These are phyloP conservation scores for Tephrocybe sp. DNA, from an alignment of 768 basidiomycete genomes.

Conservation along the genomic window DNA sequence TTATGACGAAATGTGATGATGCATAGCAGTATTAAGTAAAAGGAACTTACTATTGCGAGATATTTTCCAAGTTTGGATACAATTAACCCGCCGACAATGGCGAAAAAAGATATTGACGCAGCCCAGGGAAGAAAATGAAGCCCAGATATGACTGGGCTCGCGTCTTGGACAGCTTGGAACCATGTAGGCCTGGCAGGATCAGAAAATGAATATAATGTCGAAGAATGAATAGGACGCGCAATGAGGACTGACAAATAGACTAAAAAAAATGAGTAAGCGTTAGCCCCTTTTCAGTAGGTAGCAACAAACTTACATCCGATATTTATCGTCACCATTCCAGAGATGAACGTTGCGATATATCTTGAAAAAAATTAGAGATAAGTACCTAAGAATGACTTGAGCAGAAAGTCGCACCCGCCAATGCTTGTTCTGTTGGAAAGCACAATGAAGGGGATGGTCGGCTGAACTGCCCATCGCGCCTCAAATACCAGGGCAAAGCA, in stretches of 20 bases:
- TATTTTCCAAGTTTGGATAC: constrained; percentile 22
- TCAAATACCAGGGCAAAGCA: neutral
- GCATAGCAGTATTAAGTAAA: constrained; percentile 5
- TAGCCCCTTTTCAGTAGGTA: neutral
- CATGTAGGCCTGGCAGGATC: constrained; percentile 1
- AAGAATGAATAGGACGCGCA: too few relatives aligned
- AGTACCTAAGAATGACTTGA: neutral
- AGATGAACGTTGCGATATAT: constrained; percentile 6
- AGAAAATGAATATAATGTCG: neutral
- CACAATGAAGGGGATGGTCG: neutral
- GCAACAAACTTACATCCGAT: constrained; percentile 5
- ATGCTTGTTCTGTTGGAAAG: constrained; percentile 9
- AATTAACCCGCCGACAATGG: constrained; percentile 32
- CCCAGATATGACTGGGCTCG: constrained; percentile 31
- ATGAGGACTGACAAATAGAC: neutral
- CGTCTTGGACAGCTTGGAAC: constrained; percentile 36
- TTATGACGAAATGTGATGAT: neutral
- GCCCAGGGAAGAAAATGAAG: constrained; percentile 30
- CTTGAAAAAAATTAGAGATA: neutral
- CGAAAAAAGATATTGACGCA: constrained; percentile 31
- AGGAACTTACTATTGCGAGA: constrained; percentile 20
- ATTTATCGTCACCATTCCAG: constrained; percentile 7
- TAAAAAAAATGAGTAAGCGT: neutral
- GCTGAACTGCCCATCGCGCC: neutral
- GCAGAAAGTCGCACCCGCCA: neutral